Base-by-base conservation (phyloP, 371 early-diverging fungal species). In the Saksenaea oblongispora region DNA sequence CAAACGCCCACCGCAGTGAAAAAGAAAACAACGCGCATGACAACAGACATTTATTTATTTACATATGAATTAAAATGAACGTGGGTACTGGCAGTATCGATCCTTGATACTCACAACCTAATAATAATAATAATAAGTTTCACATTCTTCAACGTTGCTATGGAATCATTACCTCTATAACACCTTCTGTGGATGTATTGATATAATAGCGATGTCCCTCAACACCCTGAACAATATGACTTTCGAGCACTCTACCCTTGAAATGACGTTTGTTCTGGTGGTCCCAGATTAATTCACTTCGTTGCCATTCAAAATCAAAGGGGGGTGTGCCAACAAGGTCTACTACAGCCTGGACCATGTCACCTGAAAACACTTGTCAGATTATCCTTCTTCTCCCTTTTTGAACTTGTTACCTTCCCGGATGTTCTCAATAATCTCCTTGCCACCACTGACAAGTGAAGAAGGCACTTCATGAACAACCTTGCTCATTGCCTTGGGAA, bases 301-400 rank as follows among this genome's bases (percentile, higher is more conserved):
- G 69, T 51, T 73, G 78, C 79, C 83, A 84, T 59, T 78, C 79
- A 65, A 84, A 84, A 39, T 81, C 76, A 61, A 84, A 84, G 4
- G 84, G 84, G 26, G 84, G 81, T 14, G 70, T 74, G 37, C 84
- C 84, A 42, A 78, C 56, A 9, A 84, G 64, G 51, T 84, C 79
- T 27, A 84, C 71, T 7, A 69, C 65, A 14, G 79, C 81, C 57
- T 84, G 79, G 5, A 75, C 78, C 77, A 78, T 79, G 24, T 84
- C 84, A 35, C 84, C 78, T 74, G 47, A 37, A 55, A 58, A 59
- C 14, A 34, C 42, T 14, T 41, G 42, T n/a, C n/a, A n/a, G 42
- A n/a, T 41, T 36, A 56, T 18, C 35, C 22, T 22, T 10, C n/a
- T 28, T 13, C 39, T 11, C n/a, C 15, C 15, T 26, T 44, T 17